Base-by-base conservation (phyloP, 148 eudicot genomes). In the Polygonum aviculare region DNA sequence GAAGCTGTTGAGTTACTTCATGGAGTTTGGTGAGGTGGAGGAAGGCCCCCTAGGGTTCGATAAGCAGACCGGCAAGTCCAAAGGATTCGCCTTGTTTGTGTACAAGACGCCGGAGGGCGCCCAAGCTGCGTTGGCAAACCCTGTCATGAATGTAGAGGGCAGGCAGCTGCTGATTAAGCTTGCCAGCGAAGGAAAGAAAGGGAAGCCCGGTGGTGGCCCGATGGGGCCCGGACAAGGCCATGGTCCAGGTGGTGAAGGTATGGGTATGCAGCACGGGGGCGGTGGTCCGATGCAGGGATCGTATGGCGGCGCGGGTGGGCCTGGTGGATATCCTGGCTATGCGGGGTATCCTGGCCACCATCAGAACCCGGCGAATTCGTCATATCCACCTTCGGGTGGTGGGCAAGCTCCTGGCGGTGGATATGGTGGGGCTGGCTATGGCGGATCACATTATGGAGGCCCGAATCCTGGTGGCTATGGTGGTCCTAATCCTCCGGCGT, bases 11-110 rank as follows among this genome's bases (percentile, higher is more conserved):
- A 79, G 81, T 16, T 77, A 83, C 38, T 92, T 92, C 74, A 39
- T 80, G 19, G 72, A 81, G 11, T 92, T 81, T 52, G 97, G 97
- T 15, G 93, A 90, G 80, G 81, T 88, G 10, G 97, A 92, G 78
- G 91, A 90, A 52, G 97, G 97, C 44, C 97, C 97, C 0, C 75
- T 92, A 45, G 97, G 97, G 54, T 88, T 84, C 15, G 95, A 92
- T 83, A 92, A 88, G 90, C 84, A 81, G 22, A 90, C 93, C 0
- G 97, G 95, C 59, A 92, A 90, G 79, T 83, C 88, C 0, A 90
- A 82, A 60, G 97, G 97, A 60, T 92, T 82, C 76, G 95, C 93
- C 1, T 60, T 90, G 81, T 90, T 92, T 80, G 95, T 92, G 59
- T 92, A 92, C 72, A 92, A 90, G 82, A 90, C 87, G 3, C 78